Evolutionary conservation across 306 rosid species (phyloP).

Genomic region (Luffa acutangula): DNA sequence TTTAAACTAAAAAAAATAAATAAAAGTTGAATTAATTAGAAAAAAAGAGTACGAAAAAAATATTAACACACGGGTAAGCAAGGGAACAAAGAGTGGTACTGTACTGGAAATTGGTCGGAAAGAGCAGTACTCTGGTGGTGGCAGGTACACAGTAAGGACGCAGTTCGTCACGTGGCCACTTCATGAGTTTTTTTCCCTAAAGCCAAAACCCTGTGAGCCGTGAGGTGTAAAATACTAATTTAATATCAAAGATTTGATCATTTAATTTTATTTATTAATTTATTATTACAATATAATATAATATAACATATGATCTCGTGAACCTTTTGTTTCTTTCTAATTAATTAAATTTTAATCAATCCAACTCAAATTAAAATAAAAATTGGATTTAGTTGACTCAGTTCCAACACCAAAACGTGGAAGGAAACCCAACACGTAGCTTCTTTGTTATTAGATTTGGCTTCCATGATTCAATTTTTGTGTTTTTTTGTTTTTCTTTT

Average conservation of each 20-base stretch:
- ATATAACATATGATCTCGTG: background rate
- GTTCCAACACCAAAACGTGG: background rate
- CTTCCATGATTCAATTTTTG: background rate
- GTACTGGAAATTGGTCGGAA: conserved; percentile 1
- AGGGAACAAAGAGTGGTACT: background rate
- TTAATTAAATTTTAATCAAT: background rate
- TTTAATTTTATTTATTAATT: background rate
- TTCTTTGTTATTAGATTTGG: background rate
- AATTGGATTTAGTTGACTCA: background rate
- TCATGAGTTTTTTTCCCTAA: background rate
- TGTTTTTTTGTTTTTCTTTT: background rate
- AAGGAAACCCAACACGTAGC: background rate
- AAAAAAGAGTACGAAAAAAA: background rate
- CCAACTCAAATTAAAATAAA: background rate
- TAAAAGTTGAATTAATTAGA: too few species aligned
- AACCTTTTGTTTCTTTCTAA: background rate
- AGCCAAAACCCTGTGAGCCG: background rate
- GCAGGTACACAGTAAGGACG: conserved; percentile 6
- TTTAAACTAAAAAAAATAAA: too few species aligned
- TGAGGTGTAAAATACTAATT: background rate
- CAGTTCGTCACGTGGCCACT: conserved; percentile 6
- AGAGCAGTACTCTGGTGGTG: background rate
- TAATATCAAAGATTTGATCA: background rate
- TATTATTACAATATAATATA: background rate
- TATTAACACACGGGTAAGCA: background rate